phyloP scores from a whole-genome alignment of 1,284 basidiomycete species.

The Ganoderma resinaceum region DNA sequence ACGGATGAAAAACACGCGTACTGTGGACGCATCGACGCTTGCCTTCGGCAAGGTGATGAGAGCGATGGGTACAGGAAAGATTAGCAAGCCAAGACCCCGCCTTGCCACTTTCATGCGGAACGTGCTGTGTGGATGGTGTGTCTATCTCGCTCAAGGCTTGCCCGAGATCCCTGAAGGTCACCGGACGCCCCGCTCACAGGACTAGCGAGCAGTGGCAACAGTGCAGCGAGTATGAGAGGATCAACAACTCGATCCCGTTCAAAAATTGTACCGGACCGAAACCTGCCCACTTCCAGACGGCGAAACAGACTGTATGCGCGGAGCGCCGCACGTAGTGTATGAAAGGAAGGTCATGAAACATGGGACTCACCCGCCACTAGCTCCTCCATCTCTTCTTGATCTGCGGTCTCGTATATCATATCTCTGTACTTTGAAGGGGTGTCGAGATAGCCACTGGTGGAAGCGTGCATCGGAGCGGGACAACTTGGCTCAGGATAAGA shows the following conservation, averaged over 20 bases:
- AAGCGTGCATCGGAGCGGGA: conserved; percentile 57
- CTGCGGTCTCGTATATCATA: conserved; percentile 44
- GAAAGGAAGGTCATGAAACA: not conserved
- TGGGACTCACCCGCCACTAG: conserved; percentile 55
- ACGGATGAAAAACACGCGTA: conserved; percentile 15
- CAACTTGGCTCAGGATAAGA: conserved; percentile 59
- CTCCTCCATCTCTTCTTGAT: conserved; percentile 50
- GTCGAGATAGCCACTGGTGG: conserved; percentile 67
- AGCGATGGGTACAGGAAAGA: conserved; percentile 15
- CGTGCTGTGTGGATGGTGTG: not conserved
- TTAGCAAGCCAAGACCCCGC: conserved; percentile 2
- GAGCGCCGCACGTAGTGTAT: not conserved
- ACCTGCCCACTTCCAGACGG: not conserved
- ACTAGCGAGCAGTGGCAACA: not conserved
- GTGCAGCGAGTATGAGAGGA: not conserved
- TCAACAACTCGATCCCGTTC: not conserved
- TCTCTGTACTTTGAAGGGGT: conserved; percentile 69
- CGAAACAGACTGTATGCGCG: not conserved
- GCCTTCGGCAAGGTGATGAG: not conserved
- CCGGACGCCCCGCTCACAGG: not conserved
- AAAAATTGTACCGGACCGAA: not conserved
- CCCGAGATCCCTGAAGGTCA: not conserved
- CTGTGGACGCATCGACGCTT: conserved; percentile 11
- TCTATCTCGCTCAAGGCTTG: not conserved
- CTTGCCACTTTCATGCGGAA: not conserved